Evolutionary conservation across 2,329 filamentous ascomycete species (phyloP), one percentile per base, ranked within the genome.

Genomic region (Alternaria sp.): DNA sequence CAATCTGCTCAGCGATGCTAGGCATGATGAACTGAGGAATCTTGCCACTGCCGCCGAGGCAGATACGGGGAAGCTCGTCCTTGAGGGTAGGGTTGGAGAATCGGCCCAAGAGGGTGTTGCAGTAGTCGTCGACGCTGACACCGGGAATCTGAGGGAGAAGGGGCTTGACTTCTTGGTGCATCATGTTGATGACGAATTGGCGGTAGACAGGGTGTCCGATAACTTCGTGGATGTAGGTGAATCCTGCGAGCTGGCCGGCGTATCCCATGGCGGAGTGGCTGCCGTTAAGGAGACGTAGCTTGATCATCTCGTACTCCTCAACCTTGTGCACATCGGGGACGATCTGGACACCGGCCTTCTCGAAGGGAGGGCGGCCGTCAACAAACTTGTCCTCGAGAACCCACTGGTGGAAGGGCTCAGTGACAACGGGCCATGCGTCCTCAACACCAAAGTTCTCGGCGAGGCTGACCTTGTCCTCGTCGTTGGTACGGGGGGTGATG

Each of bases 1-100:
- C n/a, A 34, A 73, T 72, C 49, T 73, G 70, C 62, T 73, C 70
- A 7, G 70, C 69, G 24, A 73, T 71, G 39, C 65, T 69, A 42
- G 70, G 70, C 65, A 72, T 71, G 60, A 73, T 73, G 65, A 73
- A 73, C 48, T 73, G 69, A 1, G 70, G 70, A 38, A 73, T 65
- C 63, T 73, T 73, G 64, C 70, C 70, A 7, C 68, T 71, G 14
- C 70, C 70, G n/a, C 70, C 70, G 7, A 73, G 68, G 63, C 70
- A 73, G 44, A 73, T 72, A 52, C 70, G 70, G 26, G 70, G 65
- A 41, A 73, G 65, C 60, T 73, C 70, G 41, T 73, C 70, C 57
- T 71, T 73, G 42, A 73, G 65, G 0, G 70, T 65, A 14, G 70
- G 65, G 63, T 73, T 73, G 62, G 66, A 70, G 63, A 73, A 73